A percentile compares a stretch with the other conserved stretches of the same genome.
phyloP scores from a whole-genome alignment of 805 yeast species.

The Cephaloascus albidus region DNA sequence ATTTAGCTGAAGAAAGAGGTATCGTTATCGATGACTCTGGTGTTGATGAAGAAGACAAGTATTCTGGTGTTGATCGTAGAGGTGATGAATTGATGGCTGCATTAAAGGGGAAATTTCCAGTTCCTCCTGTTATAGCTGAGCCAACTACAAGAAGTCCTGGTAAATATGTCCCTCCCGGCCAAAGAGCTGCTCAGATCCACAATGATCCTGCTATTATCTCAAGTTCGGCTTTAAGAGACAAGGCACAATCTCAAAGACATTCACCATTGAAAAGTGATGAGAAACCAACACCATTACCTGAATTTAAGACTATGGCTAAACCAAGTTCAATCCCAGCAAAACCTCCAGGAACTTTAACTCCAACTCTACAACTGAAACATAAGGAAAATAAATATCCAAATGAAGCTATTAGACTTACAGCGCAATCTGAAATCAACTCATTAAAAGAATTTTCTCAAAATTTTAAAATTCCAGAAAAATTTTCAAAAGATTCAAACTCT shows the following conservation, averaged over 20 bases:
- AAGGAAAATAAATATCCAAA: constrained; percentile 7
- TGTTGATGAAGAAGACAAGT: constrained; percentile 90
- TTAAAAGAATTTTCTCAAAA: constrained; percentile 73
- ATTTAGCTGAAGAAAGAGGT: constrained; percentile 90
- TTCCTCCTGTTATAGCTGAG: background rate
- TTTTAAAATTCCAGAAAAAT: constrained; percentile 58
- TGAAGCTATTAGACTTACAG: constrained; percentile 34
- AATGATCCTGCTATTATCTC: constrained; percentile 63
- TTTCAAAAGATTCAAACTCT: constrained; percentile 55
- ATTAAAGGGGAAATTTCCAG: constrained; percentile 14
- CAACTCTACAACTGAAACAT: no score
- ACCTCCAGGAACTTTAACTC: constrained; percentile 9
- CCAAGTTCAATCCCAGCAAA: constrained; percentile 24
- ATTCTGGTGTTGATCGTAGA: constrained; percentile 80
- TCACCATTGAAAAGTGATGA: background rate
- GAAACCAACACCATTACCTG: constrained; percentile 6
- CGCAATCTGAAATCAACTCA: constrained; percentile 58
- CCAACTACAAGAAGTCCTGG: constrained; percentile 15
- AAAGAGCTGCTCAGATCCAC: constrained; percentile 39
- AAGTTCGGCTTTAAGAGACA: constrained; percentile 25
- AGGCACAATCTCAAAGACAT: background rate
- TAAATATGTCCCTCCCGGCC: constrained; percentile 48
- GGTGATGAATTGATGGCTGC: constrained; percentile 42
- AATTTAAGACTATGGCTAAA: constrained; percentile 6
- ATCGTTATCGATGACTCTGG: constrained; percentile 70